phyloP scores from a whole-genome alignment of 1,139 yeast species.

The Sugiyamaella grinbergsii region DNA sequence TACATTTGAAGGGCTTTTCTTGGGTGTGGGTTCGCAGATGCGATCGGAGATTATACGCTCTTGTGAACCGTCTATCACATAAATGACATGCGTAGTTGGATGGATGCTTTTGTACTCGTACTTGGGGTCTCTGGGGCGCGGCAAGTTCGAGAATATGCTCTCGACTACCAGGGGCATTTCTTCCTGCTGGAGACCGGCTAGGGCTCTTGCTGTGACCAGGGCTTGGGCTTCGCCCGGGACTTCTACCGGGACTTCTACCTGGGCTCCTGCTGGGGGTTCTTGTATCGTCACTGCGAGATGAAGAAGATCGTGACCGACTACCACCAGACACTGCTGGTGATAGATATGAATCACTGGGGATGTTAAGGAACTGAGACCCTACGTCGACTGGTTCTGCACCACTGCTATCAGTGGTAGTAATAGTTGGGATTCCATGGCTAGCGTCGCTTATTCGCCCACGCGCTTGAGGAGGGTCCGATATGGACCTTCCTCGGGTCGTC shows the following conservation, averaged over 20 bases:
- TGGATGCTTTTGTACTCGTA: constrained; percentile 72
- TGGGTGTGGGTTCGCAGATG: constrained; percentile 93
- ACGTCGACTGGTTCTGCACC: too few relatives aligned
- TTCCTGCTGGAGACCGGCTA: constrained; percentile 9
- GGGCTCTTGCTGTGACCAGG: constrained; percentile 11
- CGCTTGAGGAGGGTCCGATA: constrained; percentile 15
- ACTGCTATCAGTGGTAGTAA: constrained; percentile 13
- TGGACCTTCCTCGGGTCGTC: constrained; percentile 9
- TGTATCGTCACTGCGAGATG: neutral
- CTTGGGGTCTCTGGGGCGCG: constrained; percentile 43
- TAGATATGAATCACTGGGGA: constrained; percentile 10
- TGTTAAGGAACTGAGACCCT: too few relatives aligned
- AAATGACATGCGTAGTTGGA: constrained; percentile 78
- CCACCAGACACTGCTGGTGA: constrained; percentile 8
- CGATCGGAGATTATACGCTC: constrained; percentile 90
- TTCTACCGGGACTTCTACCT: constrained; percentile 6
- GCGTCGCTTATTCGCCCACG: constrained; percentile 1
- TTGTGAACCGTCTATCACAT: constrained; percentile 83
- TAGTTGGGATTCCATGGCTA: constrained; percentile 4
- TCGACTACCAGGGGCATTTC: constrained; percentile 28
- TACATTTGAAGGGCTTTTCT: constrained; percentile 87
- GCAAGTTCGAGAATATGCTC: constrained; percentile 44
- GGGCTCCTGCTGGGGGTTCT: constrained; percentile 3
- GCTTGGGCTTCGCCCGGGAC: constrained; percentile 4
- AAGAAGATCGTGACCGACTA: constrained; percentile 2